Percentiles rank a stretch among this genome's conserved stretches.
phyloP scores from a whole-genome alignment of 192 early-diverging fungal species.

The Backusella parvicylindrica region DNA sequence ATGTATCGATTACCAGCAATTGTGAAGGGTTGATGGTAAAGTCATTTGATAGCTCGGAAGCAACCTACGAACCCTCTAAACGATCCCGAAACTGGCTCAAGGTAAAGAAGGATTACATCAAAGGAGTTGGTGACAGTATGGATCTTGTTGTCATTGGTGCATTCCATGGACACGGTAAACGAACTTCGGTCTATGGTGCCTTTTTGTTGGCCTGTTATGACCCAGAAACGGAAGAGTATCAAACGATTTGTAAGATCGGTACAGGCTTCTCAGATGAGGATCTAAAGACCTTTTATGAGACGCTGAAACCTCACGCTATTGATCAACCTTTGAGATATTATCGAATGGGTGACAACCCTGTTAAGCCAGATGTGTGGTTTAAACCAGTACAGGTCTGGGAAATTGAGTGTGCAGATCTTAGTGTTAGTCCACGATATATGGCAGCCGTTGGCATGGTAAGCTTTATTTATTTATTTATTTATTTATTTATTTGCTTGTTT shows the following conservation, averaged over 20 bases:
- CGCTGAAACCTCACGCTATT: conserved; percentile 75
- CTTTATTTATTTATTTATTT: too few relatives aligned
- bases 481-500: too few relatives aligned
- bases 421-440: conserved; percentile 92
- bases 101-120: conserved; percentile 96
- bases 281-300: conserved; percentile 67
- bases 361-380: conserved; percentile 97
- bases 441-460: conserved; percentile 80
- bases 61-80: conserved; percentile 94
- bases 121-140: conserved; percentile 91
- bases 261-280: conserved; percentile 95
- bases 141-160: conserved; percentile 98
- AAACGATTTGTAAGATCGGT: conserved; percentile 98
- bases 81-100: conserved; percentile 99
- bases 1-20: conserved; percentile 75
- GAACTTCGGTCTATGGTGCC: conserved; percentile 93
- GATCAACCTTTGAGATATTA: conserved; percentile 80
- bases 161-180: conserved; percentile 90
- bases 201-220: conserved; percentile 98
- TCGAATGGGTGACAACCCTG: conserved; percentile 62
- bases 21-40: conserved; percentile 99
- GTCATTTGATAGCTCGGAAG: conserved; percentile 77
- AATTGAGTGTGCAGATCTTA: conserved; percentile 94
- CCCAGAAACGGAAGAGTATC: conserved; percentile 90
- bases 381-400: conserved; percentile 92